phyloP scores from a whole-genome alignment of 331 rosid species.

The Rosa hybrid region DNA sequence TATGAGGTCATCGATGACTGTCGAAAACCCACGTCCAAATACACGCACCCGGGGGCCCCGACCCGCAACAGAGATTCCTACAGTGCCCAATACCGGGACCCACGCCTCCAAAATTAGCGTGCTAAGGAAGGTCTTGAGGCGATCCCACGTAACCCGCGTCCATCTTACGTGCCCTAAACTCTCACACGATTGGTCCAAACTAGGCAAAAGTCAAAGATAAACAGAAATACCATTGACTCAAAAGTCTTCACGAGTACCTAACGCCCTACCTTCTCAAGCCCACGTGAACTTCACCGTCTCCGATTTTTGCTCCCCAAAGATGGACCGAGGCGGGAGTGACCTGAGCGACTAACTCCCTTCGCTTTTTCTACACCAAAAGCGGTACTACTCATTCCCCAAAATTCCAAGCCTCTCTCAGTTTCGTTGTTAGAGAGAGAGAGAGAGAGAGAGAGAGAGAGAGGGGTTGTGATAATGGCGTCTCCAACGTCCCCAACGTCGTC shows the following conservation, averaged over 20 bases:
- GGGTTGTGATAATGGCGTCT: constrained; percentile 50
- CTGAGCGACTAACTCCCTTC: background rate
- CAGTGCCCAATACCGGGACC: background rate
- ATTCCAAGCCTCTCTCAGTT: background rate
- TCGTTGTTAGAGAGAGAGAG: background rate
- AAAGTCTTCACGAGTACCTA: background rate
- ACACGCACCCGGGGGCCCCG: background rate
- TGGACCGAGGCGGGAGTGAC: background rate
- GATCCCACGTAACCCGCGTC: background rate
- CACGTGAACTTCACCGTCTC: background rate
- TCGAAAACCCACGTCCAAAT: background rate
- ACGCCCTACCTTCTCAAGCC: background rate
- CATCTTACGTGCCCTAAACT: background rate
- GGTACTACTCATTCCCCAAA: background rate
- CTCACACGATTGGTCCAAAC: constrained; percentile 7
- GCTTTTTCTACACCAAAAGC: background rate
- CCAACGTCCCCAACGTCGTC: constrained; percentile 47
- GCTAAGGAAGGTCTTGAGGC: background rate
- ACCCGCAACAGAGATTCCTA: background rate
- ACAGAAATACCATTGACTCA: background rate
- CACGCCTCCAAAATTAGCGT: background rate
- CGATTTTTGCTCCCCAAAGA: background rate
- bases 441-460: background rate
- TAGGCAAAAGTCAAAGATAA: background rate
- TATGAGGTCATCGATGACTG: background rate